A percentile compares a stretch with the other conserved stretches of the same genome.
Conservation (phyloP, 805 yeast species). For the Zygoascus tannicola region DNA sequence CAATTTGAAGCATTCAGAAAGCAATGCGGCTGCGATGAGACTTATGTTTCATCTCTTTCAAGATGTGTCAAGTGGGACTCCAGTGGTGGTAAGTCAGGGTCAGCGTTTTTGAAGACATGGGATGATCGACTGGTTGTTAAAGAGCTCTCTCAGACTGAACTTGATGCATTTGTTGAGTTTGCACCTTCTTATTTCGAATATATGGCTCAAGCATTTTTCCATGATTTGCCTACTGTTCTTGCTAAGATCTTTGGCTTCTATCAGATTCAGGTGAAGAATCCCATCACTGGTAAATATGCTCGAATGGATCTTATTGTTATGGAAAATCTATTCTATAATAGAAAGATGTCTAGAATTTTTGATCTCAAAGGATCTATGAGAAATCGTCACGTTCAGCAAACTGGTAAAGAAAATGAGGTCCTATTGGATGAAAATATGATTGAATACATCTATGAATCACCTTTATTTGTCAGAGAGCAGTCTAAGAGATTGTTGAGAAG, state of each 20-base stretch:
- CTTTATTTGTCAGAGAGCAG: slow-evolving; percentile 86
- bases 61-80: slow-evolving; percentile 95
- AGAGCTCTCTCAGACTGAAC: slow-evolving; percentile 76
- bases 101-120: slow-evolving; percentile 82
- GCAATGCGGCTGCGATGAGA: slow-evolving; percentile 67
- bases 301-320: slow-evolving; percentile 87
- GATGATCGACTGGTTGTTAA: slow-evolving; percentile 87
- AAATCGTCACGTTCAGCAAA: slow-evolving; percentile 91
- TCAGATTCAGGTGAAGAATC: slow-evolving; percentile 80
- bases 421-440: slow-evolving; percentile 95
- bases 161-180: slow-evolving; percentile 88
- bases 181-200: slow-evolving; percentile 96
- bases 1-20: slow-evolving; percentile 91
- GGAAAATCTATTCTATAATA: slow-evolving; percentile 88
- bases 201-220: slow-evolving; percentile 90
- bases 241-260: slow-evolving; percentile 95
- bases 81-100: slow-evolving; percentile 93
- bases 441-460: slow-evolving; percentile 92
- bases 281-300: slow-evolving; percentile 63
- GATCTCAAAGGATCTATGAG: slow-evolving; percentile 98
- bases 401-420: slow-evolving; percentile 93
- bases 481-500: slow-evolving; percentile 80
- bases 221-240: slow-evolving; percentile 86
- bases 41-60: slow-evolving; percentile 79
- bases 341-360: slow-evolving; percentile 74